Evolutionary conservation across 306 rosid species (phyloP).

Genomic region (Gillenia trifoliata): DNA sequence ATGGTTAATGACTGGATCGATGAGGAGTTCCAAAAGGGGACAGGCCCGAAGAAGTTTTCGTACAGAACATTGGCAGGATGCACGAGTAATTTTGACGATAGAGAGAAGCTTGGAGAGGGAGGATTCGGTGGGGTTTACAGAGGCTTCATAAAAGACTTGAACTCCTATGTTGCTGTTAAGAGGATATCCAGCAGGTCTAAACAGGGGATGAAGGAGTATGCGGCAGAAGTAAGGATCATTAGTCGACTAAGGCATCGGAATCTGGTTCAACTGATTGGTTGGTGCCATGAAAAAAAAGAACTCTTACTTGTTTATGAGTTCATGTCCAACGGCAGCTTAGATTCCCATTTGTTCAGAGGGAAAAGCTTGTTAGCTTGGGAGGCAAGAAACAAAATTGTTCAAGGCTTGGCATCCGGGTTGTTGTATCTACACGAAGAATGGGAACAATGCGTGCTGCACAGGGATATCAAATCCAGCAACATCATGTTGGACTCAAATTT

Average conservation of each 20-base stretch:
- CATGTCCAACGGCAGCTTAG: neutral
- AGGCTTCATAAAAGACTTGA: neutral
- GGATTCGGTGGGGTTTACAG: slow-evolving; percentile 6
- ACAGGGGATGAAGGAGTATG: neutral
- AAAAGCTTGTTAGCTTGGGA: neutral
- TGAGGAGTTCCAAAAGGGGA: slow-evolving; percentile 20
- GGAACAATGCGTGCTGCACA: neutral
- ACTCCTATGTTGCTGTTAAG: neutral
- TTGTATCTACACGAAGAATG: neutral
- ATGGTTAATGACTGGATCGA: slow-evolving; percentile 21
- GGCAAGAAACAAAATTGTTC: neutral
- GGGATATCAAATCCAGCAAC: neutral
- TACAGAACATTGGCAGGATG: neutral
- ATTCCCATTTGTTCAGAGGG: neutral
- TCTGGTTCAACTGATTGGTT: neutral
- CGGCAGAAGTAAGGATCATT: neutral
- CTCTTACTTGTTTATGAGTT: neutral
- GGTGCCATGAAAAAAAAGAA: neutral
- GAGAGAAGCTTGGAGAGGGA: slow-evolving; percentile 6
- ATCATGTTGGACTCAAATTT: neutral
- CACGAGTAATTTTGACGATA: neutral
- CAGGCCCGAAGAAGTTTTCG: slow-evolving; percentile 25
- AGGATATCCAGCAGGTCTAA: neutral
- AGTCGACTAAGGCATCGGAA: neutral
- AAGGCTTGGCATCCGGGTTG: slow-evolving; percentile 3